Evolutionary conservation across 495 filamentous ascomycete genomes (phyloP).

Genomic region (Tuber umbilicatum): DNA sequence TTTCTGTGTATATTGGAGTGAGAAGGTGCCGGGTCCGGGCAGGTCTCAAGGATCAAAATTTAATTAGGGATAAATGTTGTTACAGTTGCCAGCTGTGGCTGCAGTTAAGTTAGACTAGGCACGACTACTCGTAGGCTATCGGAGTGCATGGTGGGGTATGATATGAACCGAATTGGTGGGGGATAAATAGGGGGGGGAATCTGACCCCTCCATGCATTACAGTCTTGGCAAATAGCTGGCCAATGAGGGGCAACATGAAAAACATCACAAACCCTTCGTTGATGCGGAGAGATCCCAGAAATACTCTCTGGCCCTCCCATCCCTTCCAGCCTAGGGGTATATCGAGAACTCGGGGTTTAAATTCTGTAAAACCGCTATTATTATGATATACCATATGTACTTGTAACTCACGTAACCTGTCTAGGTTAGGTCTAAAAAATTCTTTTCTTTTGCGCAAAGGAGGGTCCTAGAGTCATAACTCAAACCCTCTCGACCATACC

Average conservation of each 20-base stretch:
- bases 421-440: not conserved
- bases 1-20: constrained; percentile 7
- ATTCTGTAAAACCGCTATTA: not conserved
- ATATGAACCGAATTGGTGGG: not conserved
- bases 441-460: not conserved
- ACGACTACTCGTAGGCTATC: too few relatives aligned
- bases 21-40: not conserved
- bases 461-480: not conserved
- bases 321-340: not conserved
- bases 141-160: constrained; percentile 30
- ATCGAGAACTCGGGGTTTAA: not conserved
- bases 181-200: not conserved
- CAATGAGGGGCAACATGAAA: constrained; percentile 14
- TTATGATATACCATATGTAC: not conserved
- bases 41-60: not conserved
- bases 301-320: not conserved
- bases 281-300: not conserved
- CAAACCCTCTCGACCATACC: not conserved
- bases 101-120: too few relatives aligned
- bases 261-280: not conserved
- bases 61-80: not conserved
- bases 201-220: not conserved
- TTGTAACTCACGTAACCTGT: not conserved
- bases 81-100: not conserved
- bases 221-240: constrained; percentile 11